Evolutionary conservation across 1,284 basidiomycete species (phyloP).

Genomic region (Vanrija humicola): DNA sequence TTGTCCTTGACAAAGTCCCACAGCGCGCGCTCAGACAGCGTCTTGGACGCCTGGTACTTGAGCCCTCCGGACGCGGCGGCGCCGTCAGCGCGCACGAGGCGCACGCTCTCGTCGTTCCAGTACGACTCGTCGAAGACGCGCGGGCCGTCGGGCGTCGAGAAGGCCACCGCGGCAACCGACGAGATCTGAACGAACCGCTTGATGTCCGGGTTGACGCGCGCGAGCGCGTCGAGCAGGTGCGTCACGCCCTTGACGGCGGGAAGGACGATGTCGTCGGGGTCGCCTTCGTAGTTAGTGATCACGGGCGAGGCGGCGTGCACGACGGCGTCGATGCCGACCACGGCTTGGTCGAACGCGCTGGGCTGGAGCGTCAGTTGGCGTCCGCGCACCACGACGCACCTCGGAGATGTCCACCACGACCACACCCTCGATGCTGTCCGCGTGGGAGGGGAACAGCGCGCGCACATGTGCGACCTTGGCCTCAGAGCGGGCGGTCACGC

Average conservation of each 20-base stretch:
- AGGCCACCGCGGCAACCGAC: not conserved
- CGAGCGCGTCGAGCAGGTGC: not conserved
- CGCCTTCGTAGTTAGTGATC: not conserved
- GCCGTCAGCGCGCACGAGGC: not conserved
- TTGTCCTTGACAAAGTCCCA: not conserved
- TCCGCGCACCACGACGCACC: not conserved
- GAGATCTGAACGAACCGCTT: not conserved
- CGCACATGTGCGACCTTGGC: not conserved
- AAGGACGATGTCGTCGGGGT: not conserved
- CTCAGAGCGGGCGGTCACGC: not conserved
- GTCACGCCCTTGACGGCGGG: not conserved
- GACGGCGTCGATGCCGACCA: not conserved
- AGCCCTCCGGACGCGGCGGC: not conserved
- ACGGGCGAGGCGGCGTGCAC: not conserved
- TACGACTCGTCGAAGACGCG: not conserved
- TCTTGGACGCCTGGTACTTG: not conserved
- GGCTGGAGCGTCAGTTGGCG: not conserved
- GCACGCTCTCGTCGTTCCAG: slow-evolving; percentile 2
- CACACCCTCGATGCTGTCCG: not conserved
- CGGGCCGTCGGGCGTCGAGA: too few species aligned
- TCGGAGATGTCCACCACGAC: not conserved
- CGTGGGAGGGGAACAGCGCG: not conserved
- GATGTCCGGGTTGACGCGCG: not conserved
- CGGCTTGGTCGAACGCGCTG: not conserved
- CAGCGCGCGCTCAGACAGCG: not conserved